Evolutionary conservation across 2,329 filamentous ascomycete species (phyloP).

Genomic region (Penicillium palitans): DNA sequence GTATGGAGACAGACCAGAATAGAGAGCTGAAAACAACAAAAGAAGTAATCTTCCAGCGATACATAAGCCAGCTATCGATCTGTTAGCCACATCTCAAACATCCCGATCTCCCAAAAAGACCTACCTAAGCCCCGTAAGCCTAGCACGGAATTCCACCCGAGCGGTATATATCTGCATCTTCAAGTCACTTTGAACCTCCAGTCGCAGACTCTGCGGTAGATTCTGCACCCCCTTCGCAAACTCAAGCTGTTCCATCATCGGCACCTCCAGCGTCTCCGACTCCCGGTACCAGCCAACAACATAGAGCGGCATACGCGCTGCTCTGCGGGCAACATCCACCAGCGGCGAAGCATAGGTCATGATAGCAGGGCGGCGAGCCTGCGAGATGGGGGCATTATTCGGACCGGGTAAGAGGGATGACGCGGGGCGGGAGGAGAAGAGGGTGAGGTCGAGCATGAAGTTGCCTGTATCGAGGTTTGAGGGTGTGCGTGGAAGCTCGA

Average conservation of each 20-base stretch:
- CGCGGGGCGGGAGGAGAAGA: slow-evolving; percentile 56
- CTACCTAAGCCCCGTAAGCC: slow-evolving; percentile 69
- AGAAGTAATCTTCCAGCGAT: slow-evolving; percentile 70
- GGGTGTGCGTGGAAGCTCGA: slow-evolving; percentile 76
- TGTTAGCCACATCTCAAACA: slow-evolving; percentile 20
- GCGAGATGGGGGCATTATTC: slow-evolving; percentile 55
- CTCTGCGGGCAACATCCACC: slow-evolving; percentile 60
- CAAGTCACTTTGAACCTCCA: slow-evolving; percentile 70
- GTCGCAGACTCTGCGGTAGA: slow-evolving; percentile 54
- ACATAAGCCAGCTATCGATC: slow-evolving; percentile 71
- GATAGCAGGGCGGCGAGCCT: slow-evolving; percentile 71
- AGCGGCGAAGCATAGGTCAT: slow-evolving; percentile 75
- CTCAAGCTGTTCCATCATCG: slow-evolving; percentile 70
- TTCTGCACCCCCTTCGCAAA: slow-evolving; percentile 60
- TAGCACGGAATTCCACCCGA: slow-evolving; percentile 68
- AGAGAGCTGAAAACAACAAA: slow-evolving; percentile 66
- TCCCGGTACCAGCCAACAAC: slow-evolving; percentile 66
- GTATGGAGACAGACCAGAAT: slow-evolving; percentile 77
- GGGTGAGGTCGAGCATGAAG: slow-evolving; percentile 85
- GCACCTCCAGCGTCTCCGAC: slow-evolving; percentile 62
- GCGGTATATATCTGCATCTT: slow-evolving; percentile 75
- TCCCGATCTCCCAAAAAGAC: slow-evolving; percentile 10
- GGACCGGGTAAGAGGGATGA: slow-evolving; percentile 30
- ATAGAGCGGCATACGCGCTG: slow-evolving; percentile 68
- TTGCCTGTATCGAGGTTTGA: slow-evolving; percentile 77